Evolutionary conservation across 2,329 filamentous ascomycete species (phyloP), one percentile per base, ranked within the genome.

Genomic region (Sclerotiophoma versabilis): DNA sequence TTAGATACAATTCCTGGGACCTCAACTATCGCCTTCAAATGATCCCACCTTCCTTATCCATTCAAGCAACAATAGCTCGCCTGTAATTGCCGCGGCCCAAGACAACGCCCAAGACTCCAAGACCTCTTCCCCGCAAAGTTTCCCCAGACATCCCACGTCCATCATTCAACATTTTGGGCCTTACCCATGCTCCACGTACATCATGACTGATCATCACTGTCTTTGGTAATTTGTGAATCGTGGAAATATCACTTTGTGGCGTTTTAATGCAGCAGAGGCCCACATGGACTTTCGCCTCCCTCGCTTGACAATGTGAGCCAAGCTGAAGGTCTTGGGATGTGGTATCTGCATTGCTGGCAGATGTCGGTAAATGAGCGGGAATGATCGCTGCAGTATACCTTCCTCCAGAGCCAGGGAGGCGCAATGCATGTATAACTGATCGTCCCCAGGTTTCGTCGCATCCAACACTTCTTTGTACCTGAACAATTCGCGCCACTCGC

Each of bases 101-200:
- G 49, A 55, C 52, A 29, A 42, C n/a, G 11, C 44, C 59, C 56
- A 61, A 58, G 53, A 57, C 22, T 37, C 50, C 59, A 58, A 61
- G 57, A 51, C 41, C 30, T 47, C 34, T 59, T 61, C 59, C 59
- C 59, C 59, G 59, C 59, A 59, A 54, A 46, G 34, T 49, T 50
- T 49, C 34, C 56, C 53, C 56, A 47, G 49, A 49, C 33, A 39
- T 43, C 39, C 32, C 27, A 50, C 58, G 26, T 41, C 27, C 33
- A 39, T 27, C 14, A 38, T 32, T 20, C 44, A 38, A 30, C 25
- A 33, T n/a, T 43, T 25, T 54, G 32, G 50, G 26, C 15, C 26
- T 48, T 30, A 36, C 29, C 32, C n/a, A 25, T 14, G 29, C 36
- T 27, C 39, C 44, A 58, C 52, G 34, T 37, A 41, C 45, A 46